A percentile compares a stretch with the other conserved stretches of the same genome.
phyloP scores from a whole-genome alignment of 768 basidiomycete genomes.

The Pleurotus tuoliensis region DNA sequence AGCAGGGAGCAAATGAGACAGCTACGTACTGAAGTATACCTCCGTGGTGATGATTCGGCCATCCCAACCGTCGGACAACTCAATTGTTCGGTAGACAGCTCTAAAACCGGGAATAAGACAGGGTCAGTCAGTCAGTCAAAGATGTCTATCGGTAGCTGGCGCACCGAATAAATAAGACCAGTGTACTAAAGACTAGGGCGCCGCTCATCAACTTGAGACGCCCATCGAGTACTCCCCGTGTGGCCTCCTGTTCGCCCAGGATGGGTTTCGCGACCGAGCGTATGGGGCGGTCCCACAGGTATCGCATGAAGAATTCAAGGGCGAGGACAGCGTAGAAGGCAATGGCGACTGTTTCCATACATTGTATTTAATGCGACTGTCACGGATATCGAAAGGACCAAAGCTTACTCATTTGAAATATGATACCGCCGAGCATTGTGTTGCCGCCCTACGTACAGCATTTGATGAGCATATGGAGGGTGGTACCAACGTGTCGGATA shows the following conservation, averaged over 20 bases:
- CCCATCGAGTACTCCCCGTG: conserved; percentile 12
- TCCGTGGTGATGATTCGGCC: conserved; percentile 35
- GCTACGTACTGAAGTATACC: conserved; percentile 31
- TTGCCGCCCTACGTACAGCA: conserved; percentile 23
- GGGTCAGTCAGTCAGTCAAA: too few species aligned
- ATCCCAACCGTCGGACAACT: conserved; percentile 37
- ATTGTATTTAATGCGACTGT: background rate
- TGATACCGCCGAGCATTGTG: conserved; percentile 63
- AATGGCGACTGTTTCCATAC: conserved; percentile 31
- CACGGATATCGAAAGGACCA: background rate
- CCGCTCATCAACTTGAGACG: conserved; percentile 26
- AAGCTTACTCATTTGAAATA: conserved; percentile 45
- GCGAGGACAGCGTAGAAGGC: conserved; percentile 36
- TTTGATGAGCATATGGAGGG: conserved; percentile 7
- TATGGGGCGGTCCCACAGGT: conserved; percentile 31
- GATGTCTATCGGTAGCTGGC: conserved; percentile 6
- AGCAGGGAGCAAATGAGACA: background rate
- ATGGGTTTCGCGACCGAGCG: conserved; percentile 28
- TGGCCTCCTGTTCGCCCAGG: conserved; percentile 6
- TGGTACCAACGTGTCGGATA: conserved; percentile 1
- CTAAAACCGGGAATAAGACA: conserved; percentile 17
- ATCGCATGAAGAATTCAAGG: conserved; percentile 44
- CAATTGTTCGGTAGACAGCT: conserved; percentile 38
- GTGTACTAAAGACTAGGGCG: conserved; percentile 33
- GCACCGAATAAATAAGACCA: conserved; percentile 48